Evolutionary conservation across 108 stramenopile species (phyloP), one percentile per base, ranked within the genome.

Genomic region (Tribonema minus): DNA sequence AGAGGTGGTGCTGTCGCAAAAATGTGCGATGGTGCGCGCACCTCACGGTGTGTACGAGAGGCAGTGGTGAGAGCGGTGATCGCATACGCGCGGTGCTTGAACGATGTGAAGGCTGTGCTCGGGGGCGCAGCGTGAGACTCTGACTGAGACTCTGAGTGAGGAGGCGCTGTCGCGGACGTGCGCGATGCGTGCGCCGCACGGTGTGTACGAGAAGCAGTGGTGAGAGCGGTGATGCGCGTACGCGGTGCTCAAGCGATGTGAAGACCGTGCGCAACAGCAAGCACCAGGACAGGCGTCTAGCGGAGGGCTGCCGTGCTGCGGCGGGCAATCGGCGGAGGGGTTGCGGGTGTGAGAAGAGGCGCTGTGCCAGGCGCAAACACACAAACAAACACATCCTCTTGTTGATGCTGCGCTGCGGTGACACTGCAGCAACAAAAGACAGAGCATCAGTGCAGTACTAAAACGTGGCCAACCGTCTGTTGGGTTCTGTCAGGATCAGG

Each of bases 171-270:
- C n/a, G n/a, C n/a, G n/a, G n/a, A n/a, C n/a, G n/a, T n/a, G n/a
- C n/a, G n/a, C n/a, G n/a, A n/a, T n/a, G n/a, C 38, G 62, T 61
- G 28, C 71, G 35, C 29, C 61, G 71, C 20, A 72, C 33, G 0
- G 71, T 30, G 1, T 37, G 28, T 63, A 62, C 61, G 38, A 72
- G 27, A 29, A 37, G 61, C 31, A 61, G 23, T 29, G 71, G 36
- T 36, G 61, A 72, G 0, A 72, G 61, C 1, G 61, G 61, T 7
- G 5, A 38, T 30, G 60, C 35, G 62, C 37, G 38, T 62, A 61
- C 71, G 61, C 71, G 61, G 61, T 31, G 2, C 5, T 25, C 38
- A 2, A 1, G 27, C 59, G 35, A 0, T 5, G 4, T 4, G 15
- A 61, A 4, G 61, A 5, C 40, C 5, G 40, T 41, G 7, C 7